phyloP scores from a whole-genome alignment of 1,284 basidiomycete species.

The Cronartium quercuum region DNA sequence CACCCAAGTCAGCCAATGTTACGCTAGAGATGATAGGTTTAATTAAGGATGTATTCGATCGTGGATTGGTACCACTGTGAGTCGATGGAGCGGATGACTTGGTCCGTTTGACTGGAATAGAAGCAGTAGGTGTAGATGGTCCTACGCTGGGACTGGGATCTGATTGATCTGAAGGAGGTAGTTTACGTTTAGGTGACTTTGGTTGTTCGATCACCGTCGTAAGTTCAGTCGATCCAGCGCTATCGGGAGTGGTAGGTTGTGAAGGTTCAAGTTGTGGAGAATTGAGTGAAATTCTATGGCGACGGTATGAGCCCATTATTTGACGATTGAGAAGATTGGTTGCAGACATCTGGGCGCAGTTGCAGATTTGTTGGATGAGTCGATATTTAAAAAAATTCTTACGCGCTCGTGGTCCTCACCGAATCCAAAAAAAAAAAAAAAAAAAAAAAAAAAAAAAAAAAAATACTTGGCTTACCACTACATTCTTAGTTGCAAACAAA shows the following conservation, averaged over 20 bases:
- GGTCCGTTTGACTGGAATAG: neutral
- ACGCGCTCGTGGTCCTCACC: too few species aligned
- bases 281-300: conserved; percentile 23
- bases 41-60: conserved; percentile 5
- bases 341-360: conserved; percentile 4
- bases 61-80: neutral
- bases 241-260: neutral
- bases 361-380: too few species aligned
- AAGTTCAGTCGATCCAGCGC: neutral
- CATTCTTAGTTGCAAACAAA: too few species aligned
- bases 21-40: conserved; percentile 3
- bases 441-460: too few species aligned
- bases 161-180: neutral
- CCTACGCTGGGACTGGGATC: neutral
- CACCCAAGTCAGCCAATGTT: conserved; percentile 72
- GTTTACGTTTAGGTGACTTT: conserved; percentile 13
- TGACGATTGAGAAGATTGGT: conserved; percentile 29
- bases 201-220: neutral
- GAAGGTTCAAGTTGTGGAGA: neutral
- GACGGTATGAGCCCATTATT: conserved; percentile 27
- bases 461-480: too few species aligned
- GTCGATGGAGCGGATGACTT: neutral
- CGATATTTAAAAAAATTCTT: too few species aligned
- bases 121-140: neutral
- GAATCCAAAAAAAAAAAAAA: too few species aligned